phyloP scores from a whole-genome alignment of 805 yeast species.

The Naumovozyma dairenensis region DNA sequence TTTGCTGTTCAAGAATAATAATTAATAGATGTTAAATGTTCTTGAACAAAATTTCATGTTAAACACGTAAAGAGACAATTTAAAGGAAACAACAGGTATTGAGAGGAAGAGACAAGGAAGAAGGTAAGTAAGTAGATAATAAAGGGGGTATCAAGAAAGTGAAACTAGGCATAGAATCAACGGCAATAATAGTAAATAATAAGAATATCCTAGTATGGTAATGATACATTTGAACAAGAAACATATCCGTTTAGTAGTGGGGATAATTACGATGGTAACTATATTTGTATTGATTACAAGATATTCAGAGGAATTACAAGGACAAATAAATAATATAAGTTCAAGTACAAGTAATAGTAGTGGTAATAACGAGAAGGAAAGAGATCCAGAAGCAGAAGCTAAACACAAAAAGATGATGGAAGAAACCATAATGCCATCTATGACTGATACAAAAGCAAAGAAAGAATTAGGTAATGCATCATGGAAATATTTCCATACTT shows the following conservation, averaged over 20 bases:
- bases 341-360: background rate
- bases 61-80: no score
- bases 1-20: no score
- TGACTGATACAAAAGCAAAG: slow-evolving; percentile 61
- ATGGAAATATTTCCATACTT: slow-evolving; percentile 88
- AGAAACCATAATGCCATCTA: slow-evolving; percentile 77
- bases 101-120: no score
- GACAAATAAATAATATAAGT: background rate
- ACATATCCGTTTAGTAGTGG: background rate
- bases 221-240: background rate
- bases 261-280: background rate
- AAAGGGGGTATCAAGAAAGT: no score
- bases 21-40: no score
- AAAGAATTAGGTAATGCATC: slow-evolving; percentile 86
- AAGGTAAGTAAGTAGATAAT: no score
- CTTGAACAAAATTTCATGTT: no score
- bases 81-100: no score
- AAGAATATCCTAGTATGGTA: no score
- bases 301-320: background rate
- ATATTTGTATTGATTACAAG: background rate
- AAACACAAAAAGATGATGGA: background rate
- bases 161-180: no score
- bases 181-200: no score
- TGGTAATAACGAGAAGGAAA: background rate
- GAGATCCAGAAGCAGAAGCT: background rate